Evolutionary conservation across 176 grass and related monocot species (phyloP).

Genomic region (Musa troglodytarum): DNA sequence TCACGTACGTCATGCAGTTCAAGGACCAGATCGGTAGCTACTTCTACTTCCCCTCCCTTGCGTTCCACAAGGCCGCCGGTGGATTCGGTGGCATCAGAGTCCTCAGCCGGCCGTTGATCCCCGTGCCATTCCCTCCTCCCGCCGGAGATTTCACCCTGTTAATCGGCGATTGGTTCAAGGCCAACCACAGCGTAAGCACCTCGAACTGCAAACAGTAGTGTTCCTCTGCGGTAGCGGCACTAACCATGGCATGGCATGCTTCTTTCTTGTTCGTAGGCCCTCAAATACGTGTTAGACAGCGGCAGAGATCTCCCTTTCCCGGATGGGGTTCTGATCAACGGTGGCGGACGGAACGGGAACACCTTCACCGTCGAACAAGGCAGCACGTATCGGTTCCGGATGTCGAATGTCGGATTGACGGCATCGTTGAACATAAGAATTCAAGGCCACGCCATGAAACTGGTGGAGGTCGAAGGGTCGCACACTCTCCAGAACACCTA

Average conservation of each 20-base stretch:
- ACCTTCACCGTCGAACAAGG: constrained; percentile 75
- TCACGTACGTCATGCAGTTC: constrained; percentile 75
- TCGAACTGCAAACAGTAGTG: not conserved
- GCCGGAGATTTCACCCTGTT: constrained; percentile 65
- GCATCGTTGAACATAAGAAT: constrained; percentile 82
- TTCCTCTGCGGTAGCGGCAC: not conserved
- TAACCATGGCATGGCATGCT: no score
- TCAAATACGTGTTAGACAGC: constrained; percentile 60
- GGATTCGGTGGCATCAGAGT: constrained; percentile 79
- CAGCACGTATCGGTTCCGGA: constrained; percentile 76
- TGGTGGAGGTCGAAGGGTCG: constrained; percentile 92
- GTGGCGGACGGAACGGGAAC: constrained; percentile 55
- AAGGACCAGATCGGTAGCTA: constrained; percentile 98
- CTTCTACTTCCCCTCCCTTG: constrained; percentile 92
- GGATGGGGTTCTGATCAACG: constrained; percentile 87
- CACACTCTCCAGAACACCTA: constrained; percentile 67
- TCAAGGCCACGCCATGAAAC: constrained; percentile 72
- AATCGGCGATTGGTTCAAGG: constrained; percentile 89
- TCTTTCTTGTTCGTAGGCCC: constrained; percentile 23
- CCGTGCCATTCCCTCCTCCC: constrained; percentile 78
- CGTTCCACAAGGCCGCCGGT: constrained; percentile 86
- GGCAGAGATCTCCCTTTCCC: constrained; percentile 61
- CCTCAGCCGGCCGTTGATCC: constrained; percentile 74
- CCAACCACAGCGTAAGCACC: constrained; percentile 58
- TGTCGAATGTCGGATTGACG: constrained; percentile 74